Percentiles rank a stretch among this genome's conserved stretches.
These are phyloP conservation scores for Pleurotus salmoneostramineus DNA, from an alignment of 768 basidiomycete genomes.

Conservation along the genomic window DNA sequence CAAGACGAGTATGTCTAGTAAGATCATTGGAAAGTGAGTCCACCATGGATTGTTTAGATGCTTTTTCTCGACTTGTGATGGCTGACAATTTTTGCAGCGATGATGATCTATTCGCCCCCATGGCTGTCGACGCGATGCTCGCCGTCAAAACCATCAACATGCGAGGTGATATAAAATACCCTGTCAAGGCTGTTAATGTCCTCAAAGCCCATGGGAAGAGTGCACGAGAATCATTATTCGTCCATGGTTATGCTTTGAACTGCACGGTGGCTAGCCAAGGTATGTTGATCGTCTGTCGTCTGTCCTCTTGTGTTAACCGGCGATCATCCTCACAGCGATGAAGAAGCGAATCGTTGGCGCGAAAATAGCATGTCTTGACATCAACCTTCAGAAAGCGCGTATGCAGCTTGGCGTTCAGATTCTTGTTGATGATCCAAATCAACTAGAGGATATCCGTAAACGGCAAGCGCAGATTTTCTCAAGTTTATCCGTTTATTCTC, in stretches of 20 bases:
- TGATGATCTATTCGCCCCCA: constrained; percentile 95
- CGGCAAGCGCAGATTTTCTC: constrained; percentile 45
- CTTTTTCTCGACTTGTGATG: not conserved
- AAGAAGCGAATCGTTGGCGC: constrained; percentile 90
- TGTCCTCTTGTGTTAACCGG: constrained; percentile 3
- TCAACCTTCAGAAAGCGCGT: constrained; percentile 92
- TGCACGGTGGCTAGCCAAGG: constrained; percentile 99
- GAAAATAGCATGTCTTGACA: constrained; percentile 98
- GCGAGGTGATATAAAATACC: constrained; percentile 96
- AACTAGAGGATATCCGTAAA: constrained; percentile 93
- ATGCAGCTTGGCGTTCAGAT: constrained; percentile 99
- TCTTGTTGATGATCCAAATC: constrained; percentile 92
- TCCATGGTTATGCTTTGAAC: constrained; percentile 96
- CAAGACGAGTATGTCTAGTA: constrained; percentile 98
- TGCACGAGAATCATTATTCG: constrained; percentile 90
- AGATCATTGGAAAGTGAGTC: constrained; percentile 93
- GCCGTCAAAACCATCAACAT: constrained; percentile 93
- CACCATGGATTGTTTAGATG: not conserved
- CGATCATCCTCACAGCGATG: constrained; percentile 64
- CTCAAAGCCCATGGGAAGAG: constrained; percentile 97
- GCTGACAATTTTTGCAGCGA: constrained; percentile 51
- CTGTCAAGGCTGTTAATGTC: constrained; percentile 98
- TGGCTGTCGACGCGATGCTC: constrained; percentile 99
- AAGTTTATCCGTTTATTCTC: not conserved
- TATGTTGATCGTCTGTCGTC: constrained; percentile 26